These are phyloP conservation scores for Xylogone sp. DNA, from an alignment of 2,329 filamentous ascomycete genomes.

Conservation along the genomic window DNA sequence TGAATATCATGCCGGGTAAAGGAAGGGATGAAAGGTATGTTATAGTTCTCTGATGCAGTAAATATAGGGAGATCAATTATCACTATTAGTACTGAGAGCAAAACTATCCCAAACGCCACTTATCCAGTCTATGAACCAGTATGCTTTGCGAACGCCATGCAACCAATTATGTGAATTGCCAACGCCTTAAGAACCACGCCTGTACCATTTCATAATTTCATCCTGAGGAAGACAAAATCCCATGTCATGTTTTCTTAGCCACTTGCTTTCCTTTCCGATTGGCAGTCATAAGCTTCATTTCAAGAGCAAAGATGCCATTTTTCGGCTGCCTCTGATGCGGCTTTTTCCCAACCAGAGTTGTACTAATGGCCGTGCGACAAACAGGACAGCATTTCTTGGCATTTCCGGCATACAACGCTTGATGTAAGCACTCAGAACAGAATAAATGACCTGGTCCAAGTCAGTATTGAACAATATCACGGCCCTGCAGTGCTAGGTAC, in stretches of 20 bases:
- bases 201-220: too few relatives aligned
- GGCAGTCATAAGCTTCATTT: constrained; percentile 59
- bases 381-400: constrained; percentile 58
- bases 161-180: too few relatives aligned
- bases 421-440: constrained; percentile 59
- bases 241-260: neutral
- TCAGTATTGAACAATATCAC: constrained; percentile 8
- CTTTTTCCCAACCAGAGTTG: constrained; percentile 37
- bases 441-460: constrained; percentile 55
- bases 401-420: constrained; percentile 52
- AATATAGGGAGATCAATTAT: too few relatives aligned
- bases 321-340: constrained; percentile 31
- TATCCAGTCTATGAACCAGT: too few relatives aligned
- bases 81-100: too few relatives aligned
- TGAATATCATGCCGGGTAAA: too few relatives aligned
- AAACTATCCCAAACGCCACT: too few relatives aligned
- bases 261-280: constrained; percentile 48
- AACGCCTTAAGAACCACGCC: too few relatives aligned
- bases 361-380: constrained; percentile 56
- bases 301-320: constrained; percentile 54
- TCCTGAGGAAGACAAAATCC: neutral
- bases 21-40: too few relatives aligned
- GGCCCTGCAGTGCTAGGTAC: constrained; percentile 20
- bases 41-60: too few relatives aligned
- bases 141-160: too few relatives aligned